Conservation (phyloP, 139 green algal genomes). For the Gonium pectorale region DNA sequence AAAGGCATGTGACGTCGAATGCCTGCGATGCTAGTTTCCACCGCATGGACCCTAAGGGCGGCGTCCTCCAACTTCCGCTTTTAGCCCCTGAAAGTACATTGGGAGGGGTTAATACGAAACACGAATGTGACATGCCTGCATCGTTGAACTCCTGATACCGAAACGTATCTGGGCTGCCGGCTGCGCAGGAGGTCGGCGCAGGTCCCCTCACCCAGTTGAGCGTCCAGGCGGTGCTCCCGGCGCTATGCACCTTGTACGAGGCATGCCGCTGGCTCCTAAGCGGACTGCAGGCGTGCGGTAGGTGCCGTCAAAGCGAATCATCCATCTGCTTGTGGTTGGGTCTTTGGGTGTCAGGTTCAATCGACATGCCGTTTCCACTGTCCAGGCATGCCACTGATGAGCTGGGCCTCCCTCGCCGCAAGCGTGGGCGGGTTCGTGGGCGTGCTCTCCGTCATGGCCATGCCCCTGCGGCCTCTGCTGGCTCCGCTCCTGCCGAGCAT, state of each 20-base stretch:
- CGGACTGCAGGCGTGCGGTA: not conserved
- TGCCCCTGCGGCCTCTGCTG: slow-evolving; percentile 26
- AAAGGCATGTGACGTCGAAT: not conserved
- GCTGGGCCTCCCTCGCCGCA: not conserved
- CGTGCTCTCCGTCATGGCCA: slow-evolving; percentile 5
- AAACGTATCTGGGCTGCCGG: no score
- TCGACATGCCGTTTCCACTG: no score
- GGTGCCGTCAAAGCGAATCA: not conserved
- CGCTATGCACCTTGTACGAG: not conserved
- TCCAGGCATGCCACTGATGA: not conserved
- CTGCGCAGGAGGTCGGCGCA: slow-evolving; percentile 8
- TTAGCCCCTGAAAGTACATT: not conserved
- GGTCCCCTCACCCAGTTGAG: not conserved
- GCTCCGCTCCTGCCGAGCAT: slow-evolving; percentile 17
- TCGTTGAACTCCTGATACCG: no score
- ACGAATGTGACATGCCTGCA: no score
- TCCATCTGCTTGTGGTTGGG: not conserved
- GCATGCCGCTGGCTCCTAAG: no score
- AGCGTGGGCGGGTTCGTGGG: not conserved
- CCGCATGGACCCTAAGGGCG: not conserved
- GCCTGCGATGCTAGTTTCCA: not conserved
- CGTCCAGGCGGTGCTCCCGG: slow-evolving; percentile 20
- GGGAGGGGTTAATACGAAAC: no score
- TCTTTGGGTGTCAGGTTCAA: no score
- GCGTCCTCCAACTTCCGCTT: not conserved